Base-by-base conservation (phyloP, 225 moss, liverwort and hornwort genomes). In the Pleurozium schreberi region DNA sequence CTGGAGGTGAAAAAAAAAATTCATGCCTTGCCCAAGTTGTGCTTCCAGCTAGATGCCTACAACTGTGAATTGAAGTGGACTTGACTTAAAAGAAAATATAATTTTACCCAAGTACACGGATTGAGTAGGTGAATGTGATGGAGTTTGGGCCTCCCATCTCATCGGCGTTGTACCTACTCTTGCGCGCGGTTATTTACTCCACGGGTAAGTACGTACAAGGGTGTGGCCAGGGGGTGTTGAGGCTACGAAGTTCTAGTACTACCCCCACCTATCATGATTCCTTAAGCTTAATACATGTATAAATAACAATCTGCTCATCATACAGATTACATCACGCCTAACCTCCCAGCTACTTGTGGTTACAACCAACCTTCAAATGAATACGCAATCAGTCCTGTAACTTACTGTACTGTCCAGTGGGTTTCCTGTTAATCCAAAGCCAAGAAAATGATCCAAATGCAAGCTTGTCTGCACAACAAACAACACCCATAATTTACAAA, bases 71-170 rank as follows among this genome's bases (percentile, higher is more conserved):
- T 55, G 18, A 84, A 74, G 61, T 83, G 13, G 64, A 85, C 40
- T 33, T 59, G 73, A 38, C 81, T 87, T 42, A 30, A n/a, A n/a
- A 38, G 28, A 23, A 79, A 80, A 77, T 66, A 79, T 79, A 83
- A 86, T 53, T 86, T 53, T 12, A 80, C 83, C 74, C 50, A 31
- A 23, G 86, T 78, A 86, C 83, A 67, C 2, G 45, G 90, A 92
- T 92, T 92, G 75, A 87, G 92, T 88, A 86, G 88, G 90, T 92
- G 84, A 82, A 36, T 50, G 47, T 13, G 82, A 87, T 91, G 58
- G 87, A 82, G 89, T 77, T 91, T 89, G 18, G 91, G 85, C 85
- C 69, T 61, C 84, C 82, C 87, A 89, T 91, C 91, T 87, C 82
- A 91, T 89, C 78, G 1, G 34, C 34, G 18, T 82, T 77, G 92